Evolutionary conservation across 306 rosid species (phyloP), one percentile per base, ranked within the genome.

Genomic region (Vigna unguiculata): DNA sequence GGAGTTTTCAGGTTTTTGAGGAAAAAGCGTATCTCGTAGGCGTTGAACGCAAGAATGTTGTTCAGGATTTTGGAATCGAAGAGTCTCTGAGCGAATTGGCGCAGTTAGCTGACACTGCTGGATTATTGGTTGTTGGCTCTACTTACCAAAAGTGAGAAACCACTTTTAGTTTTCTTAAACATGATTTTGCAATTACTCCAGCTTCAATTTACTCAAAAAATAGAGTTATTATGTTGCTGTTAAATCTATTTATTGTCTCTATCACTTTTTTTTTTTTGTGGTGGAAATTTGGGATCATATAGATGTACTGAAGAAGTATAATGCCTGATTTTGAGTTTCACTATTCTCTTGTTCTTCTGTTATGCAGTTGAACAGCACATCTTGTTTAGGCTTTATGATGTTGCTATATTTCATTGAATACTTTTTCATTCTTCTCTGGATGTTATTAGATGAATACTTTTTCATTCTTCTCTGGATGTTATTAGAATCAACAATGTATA

Each of bases 31-130:
- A 92, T 76, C 83, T 95, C 47, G 96, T 95, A 3, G 97, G 97
- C 4, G 96, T 92, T 58, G 96, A 92, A 80, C 86, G 89, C 34
- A 95, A 89, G 83, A 90, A 88, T 5, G 85, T 83, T 54, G 59
- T 38, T 3, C 80, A 79, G 60, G 83, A 89, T 82, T 90, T 95
- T 78, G 88, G 92, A 38, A 83, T 85, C 7, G 88, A 92, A 24
- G 93, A 95, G 62, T 95, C 99, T 20, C 85, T 92, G 22, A 87
- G 86, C 67, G 97, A 95, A 76, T 73, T 92, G 86, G 84, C 72
- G 68, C 99, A 95, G 80, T 81, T 95, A 61, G 97, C 99, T 76
- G 97, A 95, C 85, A 92, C 99, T 46, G 97, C 97, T 54, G 99
- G 99, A 30, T 85, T 95, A 69, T 55, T 75, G 88, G 90, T 92